Evolutionary conservation across 768 basidiomycete species (phyloP).

Genomic region (Omphalotus guepiniiformis): DNA sequence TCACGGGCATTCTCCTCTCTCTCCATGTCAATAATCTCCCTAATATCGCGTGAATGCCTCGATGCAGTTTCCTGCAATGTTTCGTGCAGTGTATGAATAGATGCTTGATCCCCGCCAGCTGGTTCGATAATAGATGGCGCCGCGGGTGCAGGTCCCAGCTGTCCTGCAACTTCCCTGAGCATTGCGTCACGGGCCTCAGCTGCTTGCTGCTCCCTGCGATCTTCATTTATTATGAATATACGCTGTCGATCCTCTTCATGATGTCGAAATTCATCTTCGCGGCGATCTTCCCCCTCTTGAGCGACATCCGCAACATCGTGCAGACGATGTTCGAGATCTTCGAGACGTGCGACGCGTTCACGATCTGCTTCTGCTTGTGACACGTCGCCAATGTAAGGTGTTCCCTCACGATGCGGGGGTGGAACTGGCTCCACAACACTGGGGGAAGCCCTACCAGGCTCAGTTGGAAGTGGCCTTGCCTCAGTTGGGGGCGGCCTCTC

Average conservation of each 20-base stretch:
- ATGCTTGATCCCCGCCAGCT: constrained; percentile 24
- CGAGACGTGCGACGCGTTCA: constrained; percentile 51
- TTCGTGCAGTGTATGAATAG: constrained; percentile 5
- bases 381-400: constrained; percentile 35
- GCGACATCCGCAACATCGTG: constrained; percentile 44
- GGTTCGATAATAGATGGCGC: constrained; percentile 29
- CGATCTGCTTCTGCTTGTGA: constrained; percentile 42
- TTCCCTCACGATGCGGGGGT: background rate
- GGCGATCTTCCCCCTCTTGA: constrained; percentile 55
- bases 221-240: constrained; percentile 57
- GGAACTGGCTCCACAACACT: background rate
- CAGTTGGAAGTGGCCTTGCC: constrained; percentile 5
- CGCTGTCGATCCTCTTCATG: constrained; percentile 64
- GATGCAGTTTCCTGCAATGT: constrained; percentile 24
- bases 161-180: background rate
- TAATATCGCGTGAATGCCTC: constrained; percentile 53
- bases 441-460: background rate
- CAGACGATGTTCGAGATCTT: constrained; percentile 49
- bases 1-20: constrained; percentile 56
- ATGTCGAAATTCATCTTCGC: constrained; percentile 60
- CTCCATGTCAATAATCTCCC: constrained; percentile 53
- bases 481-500: background rate
- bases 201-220: constrained; percentile 53
- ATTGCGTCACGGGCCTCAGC: constrained; percentile 32
- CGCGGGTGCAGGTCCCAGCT: constrained; percentile 1